Evolutionary conservation across 2,329 filamentous ascomycete genomes (phyloP), one percentile per base, ranked within the genome.

Genomic region (Phyllosticta citrichinensis): DNA sequence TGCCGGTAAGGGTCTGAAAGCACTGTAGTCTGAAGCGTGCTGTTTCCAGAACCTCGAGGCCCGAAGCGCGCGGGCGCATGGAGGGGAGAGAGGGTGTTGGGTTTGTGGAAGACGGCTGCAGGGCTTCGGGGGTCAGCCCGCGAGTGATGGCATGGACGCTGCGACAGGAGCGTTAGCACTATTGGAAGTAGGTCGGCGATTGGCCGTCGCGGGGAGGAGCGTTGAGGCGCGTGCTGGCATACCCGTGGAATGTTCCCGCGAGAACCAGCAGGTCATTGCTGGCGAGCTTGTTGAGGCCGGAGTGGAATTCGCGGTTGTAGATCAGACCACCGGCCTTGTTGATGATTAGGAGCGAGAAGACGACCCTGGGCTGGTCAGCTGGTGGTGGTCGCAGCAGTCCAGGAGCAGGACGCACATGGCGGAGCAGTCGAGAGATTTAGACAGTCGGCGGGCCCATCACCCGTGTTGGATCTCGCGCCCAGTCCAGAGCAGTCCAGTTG

Each of bases 231-330:
- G 53, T 55, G 62, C n/a, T n/a, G 47, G 57, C 76, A 64, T 78
- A 92, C 89, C 91, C 94, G 73, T 99, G 94, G 75, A 99, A 99
- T 59, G 94, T 99, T 62, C 94, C 94, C 6, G 94, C 94, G 27
- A 99, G 85, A 67, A 97, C 93, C 33, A 99, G 87, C 72, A 95
- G 96, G 80, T 99, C 94, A 74, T 99, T 99, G 67, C 90, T 93
- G 67, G 85, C 89, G 68, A 99, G 86, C 73, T 93, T 91, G 74
- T 89, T 89, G 63, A 99, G 83, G 63, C 85, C 88, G 52, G 93
- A 85, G 69, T 92, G 87, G 75, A 99, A 97, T 71, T 91, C 89
- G 68, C 91, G 90, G 77, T 97, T 93, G 81, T 96, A 99, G 76
- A 99, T 87, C 59, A 99, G 83, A 68, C 94, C 94, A 63, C 92